Evolutionary conservation across 345 rosid species (phyloP).

Genomic region (Brassica carinata): DNA sequence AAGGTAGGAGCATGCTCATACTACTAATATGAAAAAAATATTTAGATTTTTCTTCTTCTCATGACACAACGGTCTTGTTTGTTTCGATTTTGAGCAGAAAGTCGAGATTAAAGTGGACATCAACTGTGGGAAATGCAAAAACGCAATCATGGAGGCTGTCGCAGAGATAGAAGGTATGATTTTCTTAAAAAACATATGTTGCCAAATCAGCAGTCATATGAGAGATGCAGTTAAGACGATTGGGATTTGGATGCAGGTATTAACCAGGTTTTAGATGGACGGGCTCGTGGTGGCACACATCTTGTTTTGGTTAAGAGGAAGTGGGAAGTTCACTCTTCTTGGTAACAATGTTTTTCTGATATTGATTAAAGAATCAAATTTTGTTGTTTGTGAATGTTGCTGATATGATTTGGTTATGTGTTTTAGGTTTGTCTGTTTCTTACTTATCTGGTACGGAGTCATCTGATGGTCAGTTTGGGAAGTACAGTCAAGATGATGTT

Average conservation of each 20-base stretch:
- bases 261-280: constrained; percentile 91
- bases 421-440: constrained; percentile 71
- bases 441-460: constrained; percentile 85
- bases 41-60: not conserved
- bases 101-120: constrained; percentile 38
- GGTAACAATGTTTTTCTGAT: constrained; percentile 38
- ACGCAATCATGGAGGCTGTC: constrained; percentile 33
- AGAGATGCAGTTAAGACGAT: not conserved
- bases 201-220: not conserved
- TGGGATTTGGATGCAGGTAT: constrained; percentile 17
- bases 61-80: not conserved
- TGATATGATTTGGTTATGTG: constrained; percentile 32
- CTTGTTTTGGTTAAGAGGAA: constrained; percentile 84
- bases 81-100: constrained; percentile 41
- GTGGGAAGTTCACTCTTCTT: constrained; percentile 78
- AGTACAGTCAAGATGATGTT: constrained; percentile 78
- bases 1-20: constrained; percentile 32
- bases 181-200: not conserved
- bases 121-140: constrained; percentile 40
- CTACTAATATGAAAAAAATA: not conserved
- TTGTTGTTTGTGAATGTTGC: not conserved
- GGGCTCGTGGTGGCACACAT: constrained; percentile 63
- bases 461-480: constrained; percentile 64
- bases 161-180: constrained; percentile 34
- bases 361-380: not conserved